Conservation (phyloP, 1,284 basidiomycete species). For the Phellinidium pouzarii region DNA sequence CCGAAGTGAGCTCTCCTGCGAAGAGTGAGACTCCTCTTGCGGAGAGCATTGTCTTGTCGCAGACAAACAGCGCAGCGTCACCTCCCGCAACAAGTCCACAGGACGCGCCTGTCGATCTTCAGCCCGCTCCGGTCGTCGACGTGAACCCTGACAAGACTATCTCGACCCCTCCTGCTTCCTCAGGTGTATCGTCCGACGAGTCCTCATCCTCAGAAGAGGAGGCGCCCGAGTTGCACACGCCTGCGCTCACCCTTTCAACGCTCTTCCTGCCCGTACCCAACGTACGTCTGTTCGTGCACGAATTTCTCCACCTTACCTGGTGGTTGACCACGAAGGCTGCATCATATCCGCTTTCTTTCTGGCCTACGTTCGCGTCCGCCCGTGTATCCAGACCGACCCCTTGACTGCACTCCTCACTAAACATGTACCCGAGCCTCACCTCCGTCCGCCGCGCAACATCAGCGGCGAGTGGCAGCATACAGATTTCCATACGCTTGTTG, state of each 20-base stretch:
- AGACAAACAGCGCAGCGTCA: not conserved
- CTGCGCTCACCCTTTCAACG: slow-evolving; percentile 53
- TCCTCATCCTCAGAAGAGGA: slow-evolving; percentile 33
- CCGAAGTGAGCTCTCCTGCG: not conserved
- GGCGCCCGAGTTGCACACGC: slow-evolving; percentile 47
- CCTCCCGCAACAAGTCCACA: not conserved
- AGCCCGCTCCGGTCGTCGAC: slow-evolving; percentile 32
- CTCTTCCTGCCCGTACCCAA: slow-evolving; percentile 81
- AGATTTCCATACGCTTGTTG: slow-evolving; percentile 72
- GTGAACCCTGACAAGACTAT: slow-evolving; percentile 6
- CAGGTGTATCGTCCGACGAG: not conserved
- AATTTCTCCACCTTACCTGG: slow-evolving; percentile 42
- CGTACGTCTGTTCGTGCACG: slow-evolving; percentile 46
- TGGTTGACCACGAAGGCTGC: slow-evolving; percentile 41
- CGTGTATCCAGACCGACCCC: slow-evolving; percentile 61
- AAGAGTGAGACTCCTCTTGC: slow-evolving; percentile 2
- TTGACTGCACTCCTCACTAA: slow-evolving; percentile 71
- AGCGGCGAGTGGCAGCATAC: slow-evolving; percentile 62
- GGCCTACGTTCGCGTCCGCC: slow-evolving; percentile 15
- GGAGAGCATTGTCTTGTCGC: slow-evolving; percentile 4
- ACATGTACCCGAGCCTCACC: slow-evolving; percentile 69
- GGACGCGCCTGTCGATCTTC: not conserved
- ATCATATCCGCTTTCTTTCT: slow-evolving; percentile 14
- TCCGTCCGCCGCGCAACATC: slow-evolving; percentile 63
- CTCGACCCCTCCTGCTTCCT: slow-evolving; percentile 26